Conservation (phyloP, 1,284 basidiomycete genomes). For the Ceratobasidium sp. region DNA sequence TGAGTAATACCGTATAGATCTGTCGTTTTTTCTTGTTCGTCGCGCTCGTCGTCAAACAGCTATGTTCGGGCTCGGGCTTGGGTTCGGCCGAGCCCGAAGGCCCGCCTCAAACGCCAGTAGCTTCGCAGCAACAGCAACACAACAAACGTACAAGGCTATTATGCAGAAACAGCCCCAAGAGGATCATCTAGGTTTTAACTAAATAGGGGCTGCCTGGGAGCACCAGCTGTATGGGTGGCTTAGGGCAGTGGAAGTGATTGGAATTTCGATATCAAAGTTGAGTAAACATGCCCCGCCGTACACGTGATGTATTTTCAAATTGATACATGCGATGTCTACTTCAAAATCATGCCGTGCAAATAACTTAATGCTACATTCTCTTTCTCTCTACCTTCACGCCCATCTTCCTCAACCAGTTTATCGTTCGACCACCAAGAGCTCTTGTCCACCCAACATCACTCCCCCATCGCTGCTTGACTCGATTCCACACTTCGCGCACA, state of each 20-base stretch:
- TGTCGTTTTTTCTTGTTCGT: not conserved
- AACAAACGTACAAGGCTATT: too few species aligned
- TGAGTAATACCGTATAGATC: not conserved
- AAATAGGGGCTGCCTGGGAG: too few species aligned
- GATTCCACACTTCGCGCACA: constrained; percentile 39
- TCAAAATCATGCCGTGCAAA: not conserved
- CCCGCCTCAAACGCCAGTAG: not conserved
- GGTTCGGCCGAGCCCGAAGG: constrained; percentile 27
- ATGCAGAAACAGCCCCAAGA: too few species aligned
- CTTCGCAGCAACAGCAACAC: too few species aligned
- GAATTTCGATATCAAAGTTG: not conserved
- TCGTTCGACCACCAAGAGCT: constrained; percentile 36
- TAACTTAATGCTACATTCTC: constrained; percentile 19
- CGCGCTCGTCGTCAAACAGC: not conserved
- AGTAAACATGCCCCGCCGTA: constrained; percentile 6
- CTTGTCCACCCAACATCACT: constrained; percentile 37
- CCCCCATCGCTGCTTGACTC: constrained; percentile 35
- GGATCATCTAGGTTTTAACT: not conserved
- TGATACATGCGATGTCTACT: not conserved
- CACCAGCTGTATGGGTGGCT: not conserved
- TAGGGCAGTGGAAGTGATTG: not conserved
- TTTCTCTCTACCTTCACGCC: constrained; percentile 26
- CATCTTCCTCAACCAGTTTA: constrained; percentile 39
- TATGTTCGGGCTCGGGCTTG: constrained; percentile 24
- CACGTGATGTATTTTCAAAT: constrained; percentile 12